Percentiles rank a stretch among this genome's conserved stretches.
Conservation (phyloP, 1,284 basidiomycete species). For the Boletellus dicymbophilus region DNA sequence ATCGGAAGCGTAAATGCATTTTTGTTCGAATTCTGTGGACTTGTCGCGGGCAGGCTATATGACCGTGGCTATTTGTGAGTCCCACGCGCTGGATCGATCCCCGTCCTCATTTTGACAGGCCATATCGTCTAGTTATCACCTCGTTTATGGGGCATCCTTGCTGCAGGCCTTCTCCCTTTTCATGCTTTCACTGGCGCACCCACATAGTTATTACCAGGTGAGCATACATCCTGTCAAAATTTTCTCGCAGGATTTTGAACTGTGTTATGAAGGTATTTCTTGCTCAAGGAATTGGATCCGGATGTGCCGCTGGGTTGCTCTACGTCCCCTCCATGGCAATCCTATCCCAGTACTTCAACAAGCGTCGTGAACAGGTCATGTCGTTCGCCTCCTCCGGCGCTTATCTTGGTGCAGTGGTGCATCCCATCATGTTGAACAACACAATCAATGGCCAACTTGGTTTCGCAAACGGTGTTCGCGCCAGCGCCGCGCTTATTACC, state of each 20-base stretch:
- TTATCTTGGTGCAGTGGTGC: constrained; percentile 36
- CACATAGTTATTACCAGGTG: constrained; percentile 36
- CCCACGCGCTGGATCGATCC: background rate
- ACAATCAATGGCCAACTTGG: constrained; percentile 34
- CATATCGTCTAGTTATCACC: constrained; percentile 20
- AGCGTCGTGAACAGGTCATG: constrained; percentile 33
- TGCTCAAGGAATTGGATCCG: constrained; percentile 36
- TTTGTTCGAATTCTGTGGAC: constrained; percentile 39
- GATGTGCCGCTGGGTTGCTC: constrained; percentile 33
- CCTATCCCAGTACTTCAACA: constrained; percentile 39
- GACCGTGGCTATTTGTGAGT: constrained; percentile 39
- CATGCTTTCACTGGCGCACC: constrained; percentile 39
- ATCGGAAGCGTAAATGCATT: constrained; percentile 51
- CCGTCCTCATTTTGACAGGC: background rate
- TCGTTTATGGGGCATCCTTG: constrained; percentile 31
- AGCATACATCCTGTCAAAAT: background rate
- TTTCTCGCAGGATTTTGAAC: background rate
- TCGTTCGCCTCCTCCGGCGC: constrained; percentile 38
- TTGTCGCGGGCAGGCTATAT: constrained; percentile 36
- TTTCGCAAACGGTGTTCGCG: constrained; percentile 33
- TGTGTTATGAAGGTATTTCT: constrained; percentile 32
- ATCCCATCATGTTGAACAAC: constrained; percentile 45
- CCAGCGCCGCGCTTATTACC: constrained; percentile 34
- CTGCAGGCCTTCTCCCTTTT: constrained; percentile 36
- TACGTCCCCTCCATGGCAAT: constrained; percentile 39